Evolutionary conservation across 2,329 filamentous ascomycete genomes (phyloP).

Genomic region (Chaetothyriales sp.): DNA sequence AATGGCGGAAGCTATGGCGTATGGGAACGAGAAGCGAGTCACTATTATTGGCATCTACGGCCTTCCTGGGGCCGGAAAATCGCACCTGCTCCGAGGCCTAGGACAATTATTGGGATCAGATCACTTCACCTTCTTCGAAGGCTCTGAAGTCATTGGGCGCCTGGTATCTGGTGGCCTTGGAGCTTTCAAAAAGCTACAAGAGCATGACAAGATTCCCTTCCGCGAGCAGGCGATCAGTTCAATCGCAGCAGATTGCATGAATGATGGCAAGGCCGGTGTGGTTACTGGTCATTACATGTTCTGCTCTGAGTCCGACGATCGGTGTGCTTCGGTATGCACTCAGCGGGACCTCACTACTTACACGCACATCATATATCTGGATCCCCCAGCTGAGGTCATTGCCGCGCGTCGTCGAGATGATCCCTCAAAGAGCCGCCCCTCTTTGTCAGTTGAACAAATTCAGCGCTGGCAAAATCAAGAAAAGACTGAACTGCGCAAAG

Average conservation of each 20-base stretch:
- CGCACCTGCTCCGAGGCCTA: conserved; percentile 32
- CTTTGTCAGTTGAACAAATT: conserved; percentile 27
- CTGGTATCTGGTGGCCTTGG: conserved; percentile 35
- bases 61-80: conserved; percentile 42
- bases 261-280: conserved; percentile 28
- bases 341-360: conserved; percentile 34
- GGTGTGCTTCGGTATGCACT: conserved; percentile 29
- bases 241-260: conserved; percentile 29
- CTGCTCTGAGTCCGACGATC: conserved; percentile 28
- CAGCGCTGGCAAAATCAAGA: conserved; percentile 38
- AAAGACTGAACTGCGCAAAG: conserved; percentile 26
- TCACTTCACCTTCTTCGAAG: conserved; percentile 39
- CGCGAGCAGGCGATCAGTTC: conserved; percentile 35
- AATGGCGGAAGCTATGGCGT: neutral
- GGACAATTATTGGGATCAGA: conserved; percentile 22
- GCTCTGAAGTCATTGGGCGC: conserved; percentile 34
- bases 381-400: conserved; percentile 28
- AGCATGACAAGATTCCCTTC: conserved; percentile 25
- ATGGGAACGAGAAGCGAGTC: neutral
- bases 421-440: conserved; percentile 23
- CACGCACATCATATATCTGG: conserved; percentile 48
- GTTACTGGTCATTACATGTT: conserved; percentile 46
- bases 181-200: conserved; percentile 31
- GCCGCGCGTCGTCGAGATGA: conserved; percentile 28
- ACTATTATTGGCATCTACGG: conserved; percentile 42